phyloP scores from a whole-genome alignment of 768 basidiomycete species.

The Termitomyces sp. region DNA sequence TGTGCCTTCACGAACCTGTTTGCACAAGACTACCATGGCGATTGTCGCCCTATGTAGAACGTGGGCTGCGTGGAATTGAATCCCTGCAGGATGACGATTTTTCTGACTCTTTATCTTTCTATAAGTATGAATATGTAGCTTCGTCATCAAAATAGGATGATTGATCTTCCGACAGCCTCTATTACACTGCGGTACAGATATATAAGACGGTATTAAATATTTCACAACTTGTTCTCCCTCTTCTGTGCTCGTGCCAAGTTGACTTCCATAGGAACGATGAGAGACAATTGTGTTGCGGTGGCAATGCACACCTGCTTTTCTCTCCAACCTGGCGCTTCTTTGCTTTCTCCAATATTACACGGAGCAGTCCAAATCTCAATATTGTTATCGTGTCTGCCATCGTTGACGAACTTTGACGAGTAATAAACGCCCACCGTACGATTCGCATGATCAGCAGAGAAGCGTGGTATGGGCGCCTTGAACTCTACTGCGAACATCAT shows the following conservation, averaged over 20 bases:
- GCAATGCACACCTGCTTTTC: slow-evolving; percentile 63
- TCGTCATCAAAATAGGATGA: too few relatives aligned
- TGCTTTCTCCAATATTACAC: slow-evolving; percentile 44
- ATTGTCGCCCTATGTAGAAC: too few relatives aligned
- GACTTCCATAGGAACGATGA: slow-evolving; percentile 41
- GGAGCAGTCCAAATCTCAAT: slow-evolving; percentile 70
- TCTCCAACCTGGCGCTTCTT: slow-evolving; percentile 46
- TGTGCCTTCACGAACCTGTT: too few relatives aligned
- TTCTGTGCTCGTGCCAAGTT: slow-evolving; percentile 28
- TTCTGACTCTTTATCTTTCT: too few relatives aligned
- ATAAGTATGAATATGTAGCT: too few relatives aligned
- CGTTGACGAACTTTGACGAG: slow-evolving; percentile 45
- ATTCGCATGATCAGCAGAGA: slow-evolving; percentile 35
- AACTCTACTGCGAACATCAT: slow-evolving; percentile 60
- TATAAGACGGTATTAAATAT: too few relatives aligned
- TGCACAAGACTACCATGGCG: too few relatives aligned
- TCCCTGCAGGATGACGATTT: too few relatives aligned
- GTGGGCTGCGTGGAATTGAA: too few relatives aligned
- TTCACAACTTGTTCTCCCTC: slow-evolving; percentile 18
- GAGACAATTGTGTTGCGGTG: slow-evolving; percentile 57
- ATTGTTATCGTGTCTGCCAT: slow-evolving; percentile 54
- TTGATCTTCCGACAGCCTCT: too few relatives aligned
- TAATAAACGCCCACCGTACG: slow-evolving; percentile 60
- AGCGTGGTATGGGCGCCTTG: slow-evolving; percentile 52
- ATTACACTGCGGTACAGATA: background rate